Base-by-base conservation (phyloP, 1,284 basidiomycete genomes). In the Fomitopsis palustris region DNA sequence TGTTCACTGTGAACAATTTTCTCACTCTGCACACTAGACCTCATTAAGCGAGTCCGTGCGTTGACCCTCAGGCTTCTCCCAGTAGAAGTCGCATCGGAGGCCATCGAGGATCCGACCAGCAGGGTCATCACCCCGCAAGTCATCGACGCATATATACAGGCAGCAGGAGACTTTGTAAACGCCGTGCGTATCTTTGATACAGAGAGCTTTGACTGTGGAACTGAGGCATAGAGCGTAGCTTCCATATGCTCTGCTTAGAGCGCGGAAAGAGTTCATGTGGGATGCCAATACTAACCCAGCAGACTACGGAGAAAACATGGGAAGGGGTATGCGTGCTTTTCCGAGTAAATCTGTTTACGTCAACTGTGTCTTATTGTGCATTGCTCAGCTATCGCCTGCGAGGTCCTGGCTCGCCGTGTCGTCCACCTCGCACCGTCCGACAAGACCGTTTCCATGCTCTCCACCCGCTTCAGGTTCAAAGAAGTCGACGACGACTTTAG, bases 231-330 rank as follows among this genome's bases (percentile, higher is more conserved):
- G 33, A 3, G 12, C 27, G 19, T 21, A 91, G 88, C 78, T 93
- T 21, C 90, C 90, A 0, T 92, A 90, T 66, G 90, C 88, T 66
- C 82, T 96, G 5, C 78, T 96, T n/a, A 82, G 89, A 49, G 92
- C 93, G 0, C 81, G 88, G 57, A 84, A 85, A 21, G 84, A 89
- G 57, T 96, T 96, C 65, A 81, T 91, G 71, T 83, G 79, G 74
- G 89, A 92, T 70, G 87, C 89, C 6, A 82, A 86, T 62, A 79
- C 83, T 54, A 83, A 91, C 69, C 81, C 88, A 38, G 88, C 93
- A 8, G 92, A 96, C 70, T 92, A 88, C 68, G 93, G 87, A 59
- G 95, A 97, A 76, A 94, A 94, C 66, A 69, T 83, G 39, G 85
- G 88, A 63, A 82, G 95, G 77, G 87, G 89, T 90, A 72, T 38